phyloP scores from a whole-genome alignment of 306 rosid genomes.

The Glycine latifolia region DNA sequence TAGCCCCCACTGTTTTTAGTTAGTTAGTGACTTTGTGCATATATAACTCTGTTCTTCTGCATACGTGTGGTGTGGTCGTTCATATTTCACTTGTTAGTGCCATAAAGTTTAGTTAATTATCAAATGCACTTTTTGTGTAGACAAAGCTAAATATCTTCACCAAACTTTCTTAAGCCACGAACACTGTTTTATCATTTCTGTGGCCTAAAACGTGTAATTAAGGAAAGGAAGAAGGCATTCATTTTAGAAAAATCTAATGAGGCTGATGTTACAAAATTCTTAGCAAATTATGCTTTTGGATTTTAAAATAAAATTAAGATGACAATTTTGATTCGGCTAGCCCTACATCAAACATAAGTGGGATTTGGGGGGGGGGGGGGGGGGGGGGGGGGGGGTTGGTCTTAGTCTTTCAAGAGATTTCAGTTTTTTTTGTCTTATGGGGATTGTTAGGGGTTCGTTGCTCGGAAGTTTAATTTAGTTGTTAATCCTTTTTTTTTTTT shows the following conservation, averaged over 20 bases:
- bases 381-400: no score
- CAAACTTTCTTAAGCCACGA: constrained; percentile 30
- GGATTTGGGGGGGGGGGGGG: no score
- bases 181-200: not conserved
- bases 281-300: not conserved
- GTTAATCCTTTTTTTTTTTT: no score
- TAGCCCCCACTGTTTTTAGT: constrained; percentile 38
- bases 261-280: not conserved
- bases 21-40: constrained; percentile 37
- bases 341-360: no score
- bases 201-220: not conserved
- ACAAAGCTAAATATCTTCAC: constrained; percentile 5
- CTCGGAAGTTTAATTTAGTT: no score
- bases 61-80: constrained; percentile 6
- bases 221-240: not conserved
- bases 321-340: no score
- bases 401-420: no score
- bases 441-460: no score
- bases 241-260: not conserved
- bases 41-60: not conserved
- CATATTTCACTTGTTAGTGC: constrained; percentile 10
- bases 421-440: no score
- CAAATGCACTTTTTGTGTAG: constrained; percentile 30
- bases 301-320: not conserved
- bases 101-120: not conserved